phyloP scores from a whole-genome alignment of 169 alveolate species.

The Plasmodium coatneyi region DNA sequence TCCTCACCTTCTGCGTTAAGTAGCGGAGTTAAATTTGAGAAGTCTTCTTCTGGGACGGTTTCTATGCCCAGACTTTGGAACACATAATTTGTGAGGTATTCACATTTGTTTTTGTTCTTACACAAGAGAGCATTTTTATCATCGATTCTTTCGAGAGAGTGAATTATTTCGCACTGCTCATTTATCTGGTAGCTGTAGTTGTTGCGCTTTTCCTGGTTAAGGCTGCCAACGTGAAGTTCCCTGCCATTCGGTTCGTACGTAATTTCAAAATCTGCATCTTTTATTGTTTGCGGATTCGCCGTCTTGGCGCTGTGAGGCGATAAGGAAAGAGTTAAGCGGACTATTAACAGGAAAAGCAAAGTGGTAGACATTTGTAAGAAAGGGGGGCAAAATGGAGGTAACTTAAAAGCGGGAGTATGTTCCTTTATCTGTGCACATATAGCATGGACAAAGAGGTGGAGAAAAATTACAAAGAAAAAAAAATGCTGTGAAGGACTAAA shows the following conservation, averaged over 20 bases:
- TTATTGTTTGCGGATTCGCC: neutral
- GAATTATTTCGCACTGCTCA: constrained; percentile 43
- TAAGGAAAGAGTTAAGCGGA: neutral
- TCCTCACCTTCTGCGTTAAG: neutral
- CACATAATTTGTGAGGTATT: constrained; percentile 17
- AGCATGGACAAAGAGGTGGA: neutral
- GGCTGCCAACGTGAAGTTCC: constrained; percentile 14
- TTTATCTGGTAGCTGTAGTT: constrained; percentile 37
- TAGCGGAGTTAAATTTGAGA: neutral
- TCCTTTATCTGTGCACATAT: neutral
- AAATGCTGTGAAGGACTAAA: neutral
- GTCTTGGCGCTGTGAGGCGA: neutral
- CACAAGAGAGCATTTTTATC: constrained; percentile 6
- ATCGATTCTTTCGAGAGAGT: neutral
- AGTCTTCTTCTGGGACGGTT: neutral
- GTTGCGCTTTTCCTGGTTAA: constrained; percentile 9
- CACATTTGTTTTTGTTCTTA: constrained; percentile 23
- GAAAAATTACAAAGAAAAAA: neutral
- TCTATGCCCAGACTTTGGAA: constrained; percentile 24
- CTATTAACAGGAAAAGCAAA: constrained; percentile 1
- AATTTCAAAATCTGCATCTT: constrained; percentile 22
- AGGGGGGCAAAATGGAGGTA: neutral
- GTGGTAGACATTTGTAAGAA: constrained; percentile 12
- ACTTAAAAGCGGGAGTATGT: neutral
- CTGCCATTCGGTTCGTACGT: constrained; percentile 32